These are phyloP conservation scores for Fusarium transvaalense DNA, from an alignment of 2,329 filamentous ascomycete species.

Conservation along the genomic window DNA sequence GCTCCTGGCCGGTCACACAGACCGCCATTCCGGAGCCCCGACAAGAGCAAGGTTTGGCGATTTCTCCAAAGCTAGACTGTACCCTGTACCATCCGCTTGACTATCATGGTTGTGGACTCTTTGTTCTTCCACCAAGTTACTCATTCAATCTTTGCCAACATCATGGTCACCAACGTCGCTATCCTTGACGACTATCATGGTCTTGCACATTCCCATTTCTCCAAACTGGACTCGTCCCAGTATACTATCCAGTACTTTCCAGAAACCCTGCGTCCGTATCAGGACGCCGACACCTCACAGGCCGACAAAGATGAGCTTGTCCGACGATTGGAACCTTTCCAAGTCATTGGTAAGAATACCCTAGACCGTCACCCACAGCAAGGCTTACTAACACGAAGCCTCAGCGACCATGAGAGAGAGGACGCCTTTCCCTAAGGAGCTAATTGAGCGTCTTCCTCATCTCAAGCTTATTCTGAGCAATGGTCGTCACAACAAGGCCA, in stretches of 20 bases:
- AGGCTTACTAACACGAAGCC: not conserved
- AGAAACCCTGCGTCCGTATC: not conserved
- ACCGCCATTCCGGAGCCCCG: not conserved
- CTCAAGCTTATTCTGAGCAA: constrained; percentile 2
- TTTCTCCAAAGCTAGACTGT: not conserved
- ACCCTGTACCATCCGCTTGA: not conserved
- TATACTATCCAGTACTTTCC: constrained; percentile 5
- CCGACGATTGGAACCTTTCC: constrained; percentile 1
- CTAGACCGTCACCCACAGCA: no score
- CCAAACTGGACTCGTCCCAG: not conserved
- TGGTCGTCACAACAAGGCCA: constrained; percentile 10
- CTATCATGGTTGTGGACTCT: not conserved
- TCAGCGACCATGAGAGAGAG: constrained; percentile 7
- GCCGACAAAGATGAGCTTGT: constrained; percentile 4
- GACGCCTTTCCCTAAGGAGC: constrained; percentile 1
- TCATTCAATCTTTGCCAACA: not conserved
- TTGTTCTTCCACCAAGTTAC: not conserved
- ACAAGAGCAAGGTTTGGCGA: not conserved
- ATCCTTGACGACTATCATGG: constrained; percentile 11
- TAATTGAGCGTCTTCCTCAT: constrained; percentile 1
- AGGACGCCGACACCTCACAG: not conserved
- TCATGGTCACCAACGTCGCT: constrained; percentile 3
- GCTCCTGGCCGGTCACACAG: not conserved
- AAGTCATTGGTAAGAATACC: not conserved
- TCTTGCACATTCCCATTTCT: not conserved